phyloP scores from a whole-genome alignment of 176 grass and related monocot genomes.

The Canna indica region DNA sequence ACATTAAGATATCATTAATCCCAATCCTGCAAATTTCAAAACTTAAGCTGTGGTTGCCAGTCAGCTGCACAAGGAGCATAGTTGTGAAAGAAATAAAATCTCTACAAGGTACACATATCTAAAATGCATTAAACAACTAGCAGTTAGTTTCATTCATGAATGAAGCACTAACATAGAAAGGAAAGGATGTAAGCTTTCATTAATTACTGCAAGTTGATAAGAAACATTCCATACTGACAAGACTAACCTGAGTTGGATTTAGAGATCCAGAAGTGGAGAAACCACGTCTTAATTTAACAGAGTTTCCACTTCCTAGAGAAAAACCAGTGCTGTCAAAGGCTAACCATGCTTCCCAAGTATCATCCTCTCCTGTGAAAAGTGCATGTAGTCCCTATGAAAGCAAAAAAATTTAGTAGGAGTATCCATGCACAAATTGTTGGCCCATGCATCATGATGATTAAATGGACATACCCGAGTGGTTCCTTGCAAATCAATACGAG shows the following conservation, averaged over 20 bases:
- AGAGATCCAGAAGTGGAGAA: constrained; percentile 63
- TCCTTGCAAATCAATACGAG: constrained; percentile 79
- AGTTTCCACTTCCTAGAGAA: constrained; percentile 45
- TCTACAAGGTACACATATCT: background rate
- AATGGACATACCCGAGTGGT: constrained; percentile 41
- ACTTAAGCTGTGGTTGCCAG: background rate
- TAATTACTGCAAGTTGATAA: background rate
- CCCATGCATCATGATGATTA: constrained; percentile 3
- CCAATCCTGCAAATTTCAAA: background rate
- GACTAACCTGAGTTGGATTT: constrained; percentile 71
- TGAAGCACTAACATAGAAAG: background rate
- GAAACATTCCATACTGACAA: background rate
- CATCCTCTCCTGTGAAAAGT: constrained; percentile 91
- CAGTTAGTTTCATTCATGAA: background rate
- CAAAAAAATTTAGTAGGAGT: constrained; percentile 22
- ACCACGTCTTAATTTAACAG: constrained; percentile 82
- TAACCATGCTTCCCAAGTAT: constrained; percentile 93
- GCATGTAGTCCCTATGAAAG: constrained; percentile 61
- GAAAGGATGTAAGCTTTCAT: background rate
- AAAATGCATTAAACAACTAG: background rate
- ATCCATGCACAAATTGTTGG: background rate
- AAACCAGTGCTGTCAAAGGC: constrained; percentile 58
- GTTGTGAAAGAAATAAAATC: background rate
- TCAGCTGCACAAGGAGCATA: background rate
- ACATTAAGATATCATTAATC: too few relatives aligned